Evolutionary conservation across 495 filamentous ascomycete species (phyloP), one percentile per base, ranked within the genome.

Genomic region (Tuber aestivum): DNA sequence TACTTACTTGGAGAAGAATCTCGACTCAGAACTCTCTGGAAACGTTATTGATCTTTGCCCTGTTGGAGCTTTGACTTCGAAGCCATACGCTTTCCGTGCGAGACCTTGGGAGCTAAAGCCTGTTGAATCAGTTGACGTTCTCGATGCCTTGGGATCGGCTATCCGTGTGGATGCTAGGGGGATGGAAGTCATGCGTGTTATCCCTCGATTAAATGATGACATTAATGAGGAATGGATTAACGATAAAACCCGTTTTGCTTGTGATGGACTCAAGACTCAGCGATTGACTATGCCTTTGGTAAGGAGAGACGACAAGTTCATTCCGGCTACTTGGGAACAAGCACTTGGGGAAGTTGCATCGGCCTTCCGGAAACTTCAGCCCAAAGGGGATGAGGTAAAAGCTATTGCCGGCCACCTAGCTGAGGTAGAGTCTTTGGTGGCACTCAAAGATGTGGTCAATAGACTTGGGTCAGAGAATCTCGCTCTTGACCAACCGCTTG

Each of bases 161-260:
- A 95, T 99, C 80, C 88, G 96, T 45, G 90, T 98, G 8, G 95
- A 99, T 84, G 90, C 93, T 65, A 88, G 95, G 78, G 95, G 95
- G n/a, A 84, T 97, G 80, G 94, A 97, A 85, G 94, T 99, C 50
- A 97, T 98, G 95, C 90, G 96, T 73, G 88, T 99, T 73, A 82
- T 97, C 27, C 95, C 95, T 23, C 88, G 95, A 79, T 88, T 98
- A 71, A 99, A 98, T 83, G 95, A 99, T 80, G 94, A 98, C 83
- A 89, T 99, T 76, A 99, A 99, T 84, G 95, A 99, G 85, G 95
- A 98, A 85, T 99, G 95, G 95, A 97, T 99, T 83, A 95, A 97
- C 83, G 95, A 99, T 86, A 99, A 99, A 87, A 91, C 93, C 37
- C 89, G 95, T 42, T 99, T 98, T 84, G 95, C 95, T 12, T 97